Base-by-base conservation (phyloP, 2,329 filamentous ascomycete species). In the Myotisia sp. region DNA sequence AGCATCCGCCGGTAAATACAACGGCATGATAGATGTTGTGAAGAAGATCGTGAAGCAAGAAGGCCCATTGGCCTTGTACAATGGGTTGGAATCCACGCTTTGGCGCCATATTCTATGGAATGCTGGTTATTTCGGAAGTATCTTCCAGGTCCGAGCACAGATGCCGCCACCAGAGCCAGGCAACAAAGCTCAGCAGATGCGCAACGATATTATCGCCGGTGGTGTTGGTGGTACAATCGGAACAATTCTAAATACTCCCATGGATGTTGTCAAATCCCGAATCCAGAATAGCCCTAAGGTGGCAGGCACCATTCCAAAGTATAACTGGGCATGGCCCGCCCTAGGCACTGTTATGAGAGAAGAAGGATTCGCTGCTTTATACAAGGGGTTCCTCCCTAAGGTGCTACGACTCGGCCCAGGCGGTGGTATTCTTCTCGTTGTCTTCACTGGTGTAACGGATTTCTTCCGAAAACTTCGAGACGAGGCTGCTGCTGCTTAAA, bases 331-430 rank as follows among this genome's bases (percentile, higher is more conserved):
- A 20, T 93, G 78, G 73, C 82, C 84, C 29, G 76, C 84, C 14
- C 67, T 94, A 33, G 77, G 71, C 37, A 90, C 82, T 5, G 83
- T 98, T 40, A 76, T 84, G 62, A 83, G 74, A 63, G 90, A 98
- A 64, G 90, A 98, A 62, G 90, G 90, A 4, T 87, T 93, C 55
- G 63, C 61, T 30, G 90, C 90, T 24, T 67, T 98, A 40, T 98
- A 98, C 71, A 98, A 95, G 71, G 90, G 90, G 10, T 98, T 98
- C 70, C 53, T 90, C 42, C 90, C 90, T 47, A 98, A 98, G 73
- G 90, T 94, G 22, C 67, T 92, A 43, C 67, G 81, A 62, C 56
- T 79, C 44, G 75, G 78, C 41, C 79, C 79, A 18, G 79, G 73
- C 48, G 73, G 73, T 53, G 73, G 73, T 63, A 76, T 66, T 34